Percentiles rank a stretch among this genome's conserved stretches.
phyloP scores from a whole-genome alignment of 169 alveolate species.

The Cystoisospora suis region DNA sequence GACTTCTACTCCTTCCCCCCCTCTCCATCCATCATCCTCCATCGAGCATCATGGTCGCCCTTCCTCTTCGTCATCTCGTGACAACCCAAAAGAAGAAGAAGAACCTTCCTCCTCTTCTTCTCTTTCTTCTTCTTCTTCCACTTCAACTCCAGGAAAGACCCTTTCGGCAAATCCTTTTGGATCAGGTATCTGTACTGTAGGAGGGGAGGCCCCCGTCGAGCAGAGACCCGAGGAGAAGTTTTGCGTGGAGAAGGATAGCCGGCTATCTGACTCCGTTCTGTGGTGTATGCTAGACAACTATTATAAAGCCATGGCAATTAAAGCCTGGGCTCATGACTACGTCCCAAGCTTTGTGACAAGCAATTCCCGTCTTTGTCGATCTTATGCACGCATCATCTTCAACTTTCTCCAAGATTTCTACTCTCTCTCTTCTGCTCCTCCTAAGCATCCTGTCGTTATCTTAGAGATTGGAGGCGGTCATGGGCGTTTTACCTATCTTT shows the following conservation, averaged over 20 bases:
- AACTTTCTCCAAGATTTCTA: conserved; percentile 79
- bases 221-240: conserved; percentile 77
- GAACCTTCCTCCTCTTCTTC: not conserved
- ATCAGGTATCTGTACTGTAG: conserved; percentile 65
- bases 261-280: conserved; percentile 77
- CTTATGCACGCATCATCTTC: conserved; percentile 80
- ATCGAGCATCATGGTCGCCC: not conserved
- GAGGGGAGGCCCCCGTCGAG: conserved; percentile 83
- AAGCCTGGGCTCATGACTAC: conserved; percentile 82
- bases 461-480: conserved; percentile 85
- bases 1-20: not conserved
- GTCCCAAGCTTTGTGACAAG: conserved; percentile 86
- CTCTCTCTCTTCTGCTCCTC: not conserved
- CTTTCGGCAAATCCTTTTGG: not conserved
- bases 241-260: conserved; percentile 74
- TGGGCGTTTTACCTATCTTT: conserved; percentile 79
- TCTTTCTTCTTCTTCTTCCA: not conserved
- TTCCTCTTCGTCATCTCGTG: not conserved
- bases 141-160: not conserved
- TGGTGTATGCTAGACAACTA: conserved; percentile 81
- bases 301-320: conserved; percentile 78
- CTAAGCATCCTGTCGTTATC: conserved; percentile 69
- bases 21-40: not conserved
- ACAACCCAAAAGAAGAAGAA: not conserved
- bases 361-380: conserved; percentile 79